Evolutionary conservation across 2,329 filamentous ascomycete genomes (phyloP), one percentile per base, ranked within the genome.

Genomic region (Trichoderma breve): DNA sequence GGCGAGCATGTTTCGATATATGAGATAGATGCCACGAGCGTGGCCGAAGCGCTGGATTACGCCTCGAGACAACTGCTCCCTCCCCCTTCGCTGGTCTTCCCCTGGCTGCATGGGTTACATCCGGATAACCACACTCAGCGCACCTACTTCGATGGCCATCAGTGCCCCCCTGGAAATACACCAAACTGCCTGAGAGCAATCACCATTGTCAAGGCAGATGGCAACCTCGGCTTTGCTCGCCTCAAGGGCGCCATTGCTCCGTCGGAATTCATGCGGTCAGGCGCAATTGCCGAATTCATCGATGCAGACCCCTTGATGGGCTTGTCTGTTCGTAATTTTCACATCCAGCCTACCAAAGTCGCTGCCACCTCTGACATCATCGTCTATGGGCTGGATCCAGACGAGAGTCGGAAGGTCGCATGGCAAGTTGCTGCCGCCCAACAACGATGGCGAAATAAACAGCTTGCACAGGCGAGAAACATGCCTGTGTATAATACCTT

Each of bases 291-390:
- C 58, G 86, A 90, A 26, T 97, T 99, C 78, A 83, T 94, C 73
- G 93, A 97, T 57, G 88, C 91, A 53, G 96, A 99, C 78, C 96
- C 96, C 1, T 88, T 85, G 71, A 93, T 97, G 75, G 96, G 96
- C 9, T 98, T 98, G 79, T 97, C 94, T 5, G 95, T 98, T 57
- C 90, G 96, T 60, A 98, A 98, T 80, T 99, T 99, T 79, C 95
- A 98, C 77, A 98, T 98, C 51, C 96, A 99, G 81, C 88, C 93
- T 0, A 92, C 92, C 72, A 99, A 99, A 81, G 85, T 93, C 75
- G 95, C 95, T 70, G 89, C 92, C 75, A 88, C 96, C 9, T 98
- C 95, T 0, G 96, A 99, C 80, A 93, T 99, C 74, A 88, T 99
- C 53, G 89, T 99, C 1, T 99, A 99, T 79, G 94, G 94, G 14